A percentile compares a stretch with the other conserved stretches of the same genome.
These are phyloP conservation scores for Mycena rosella DNA, from an alignment of 768 basidiomycete species.

Conservation along the genomic window DNA sequence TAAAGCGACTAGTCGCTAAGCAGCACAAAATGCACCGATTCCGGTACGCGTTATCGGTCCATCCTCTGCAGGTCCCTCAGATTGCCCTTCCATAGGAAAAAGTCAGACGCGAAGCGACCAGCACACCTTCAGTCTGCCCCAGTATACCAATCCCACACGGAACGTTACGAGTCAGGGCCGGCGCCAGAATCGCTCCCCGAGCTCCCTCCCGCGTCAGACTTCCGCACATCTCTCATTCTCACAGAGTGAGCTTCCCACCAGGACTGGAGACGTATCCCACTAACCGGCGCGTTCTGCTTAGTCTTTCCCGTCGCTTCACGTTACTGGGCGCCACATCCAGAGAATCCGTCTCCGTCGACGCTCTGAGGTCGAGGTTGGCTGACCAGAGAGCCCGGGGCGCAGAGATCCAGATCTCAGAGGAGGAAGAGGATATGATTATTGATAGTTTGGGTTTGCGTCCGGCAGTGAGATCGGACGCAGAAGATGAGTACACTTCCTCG, in stretches of 20 bases:
- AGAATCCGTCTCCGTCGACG: constrained; percentile 73
- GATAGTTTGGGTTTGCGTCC: constrained; percentile 72
- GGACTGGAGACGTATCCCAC: constrained; percentile 9
- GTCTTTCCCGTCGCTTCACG: constrained; percentile 86
- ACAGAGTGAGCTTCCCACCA: constrained; percentile 74
- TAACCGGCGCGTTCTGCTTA: constrained; percentile 48
- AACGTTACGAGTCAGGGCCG: constrained; percentile 42
- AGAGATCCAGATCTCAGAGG: constrained; percentile 78
- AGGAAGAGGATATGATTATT: constrained; percentile 88
- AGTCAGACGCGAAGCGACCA: constrained; percentile 74
- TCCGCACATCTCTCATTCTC: constrained; percentile 88
- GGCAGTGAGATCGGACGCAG: constrained; percentile 42
- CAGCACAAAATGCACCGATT: constrained; percentile 77
- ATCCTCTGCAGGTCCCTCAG: constrained; percentile 38
- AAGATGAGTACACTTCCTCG: constrained; percentile 50
- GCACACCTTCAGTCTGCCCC: constrained; percentile 22
- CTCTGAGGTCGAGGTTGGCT: constrained; percentile 75
- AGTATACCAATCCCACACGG: constrained; percentile 44
- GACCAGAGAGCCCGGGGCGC: constrained; percentile 81
- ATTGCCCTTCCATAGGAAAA: constrained; percentile 66
- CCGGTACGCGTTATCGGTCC: constrained; percentile 64
- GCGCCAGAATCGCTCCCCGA: constrained; percentile 59
- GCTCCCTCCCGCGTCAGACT: constrained; percentile 79
- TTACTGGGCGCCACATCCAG: constrained; percentile 78
- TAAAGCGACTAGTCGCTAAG: constrained; percentile 65